Percentiles rank a stretch among this genome's conserved stretches.
Conservation (phyloP, 345 rosid species). For the Camelina sativa region DNA sequence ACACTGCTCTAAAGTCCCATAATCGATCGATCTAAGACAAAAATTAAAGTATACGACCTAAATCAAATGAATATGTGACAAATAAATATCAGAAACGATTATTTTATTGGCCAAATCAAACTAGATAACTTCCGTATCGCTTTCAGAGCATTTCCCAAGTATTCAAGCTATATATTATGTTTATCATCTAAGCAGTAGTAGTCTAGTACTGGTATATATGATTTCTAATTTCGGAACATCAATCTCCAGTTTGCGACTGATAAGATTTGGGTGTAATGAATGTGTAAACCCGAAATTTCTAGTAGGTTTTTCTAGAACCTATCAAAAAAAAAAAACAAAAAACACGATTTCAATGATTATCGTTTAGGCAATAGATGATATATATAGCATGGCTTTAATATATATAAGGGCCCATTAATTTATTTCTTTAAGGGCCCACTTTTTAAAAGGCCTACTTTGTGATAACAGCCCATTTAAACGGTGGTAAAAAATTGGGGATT, state of each 20-base stretch:
- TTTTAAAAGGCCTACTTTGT: conserved; percentile 4
- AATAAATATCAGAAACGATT: not conserved
- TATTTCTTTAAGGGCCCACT: not conserved
- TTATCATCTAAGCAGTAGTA: too few relatives aligned
- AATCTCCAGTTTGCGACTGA: too few relatives aligned
- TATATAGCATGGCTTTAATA: not conserved
- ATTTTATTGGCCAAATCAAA: not conserved
- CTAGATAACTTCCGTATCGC: not conserved
- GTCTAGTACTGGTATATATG: too few relatives aligned
- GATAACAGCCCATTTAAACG: conserved; percentile 19
- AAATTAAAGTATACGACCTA: too few relatives aligned
- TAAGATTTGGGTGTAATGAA: not conserved
- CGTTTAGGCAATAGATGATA: not conserved
- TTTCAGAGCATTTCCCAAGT: too few relatives aligned
- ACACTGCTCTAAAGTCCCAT: not conserved
- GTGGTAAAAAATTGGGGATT: not conserved
- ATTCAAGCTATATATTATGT: too few relatives aligned
- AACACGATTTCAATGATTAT: too few relatives aligned
- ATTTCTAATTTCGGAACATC: too few relatives aligned
- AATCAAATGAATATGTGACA: not conserved
- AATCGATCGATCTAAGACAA: not conserved
- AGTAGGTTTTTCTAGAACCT: not conserved
- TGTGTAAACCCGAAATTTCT: not conserved
- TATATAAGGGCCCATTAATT: not conserved
- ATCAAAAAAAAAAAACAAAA: too few relatives aligned